A percentile compares a stretch with the other conserved stretches of the same genome.
Evolutionary conservation across 2,329 filamentous ascomycete genomes (phyloP).

Genomic region (Penicillium hesseltinei): DNA sequence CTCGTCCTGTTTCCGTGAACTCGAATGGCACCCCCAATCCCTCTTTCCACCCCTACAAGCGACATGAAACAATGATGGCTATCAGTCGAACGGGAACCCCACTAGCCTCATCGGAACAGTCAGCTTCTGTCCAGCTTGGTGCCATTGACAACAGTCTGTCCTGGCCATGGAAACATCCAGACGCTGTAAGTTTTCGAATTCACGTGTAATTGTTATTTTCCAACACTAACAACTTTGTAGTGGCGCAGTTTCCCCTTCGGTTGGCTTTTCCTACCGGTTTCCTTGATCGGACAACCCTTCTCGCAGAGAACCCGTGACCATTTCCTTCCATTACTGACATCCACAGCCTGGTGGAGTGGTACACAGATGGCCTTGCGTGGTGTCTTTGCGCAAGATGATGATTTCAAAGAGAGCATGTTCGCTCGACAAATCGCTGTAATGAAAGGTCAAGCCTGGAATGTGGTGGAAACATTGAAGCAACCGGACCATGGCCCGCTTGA

Average conservation of each 20-base stretch:
- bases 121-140: conserved; percentile 70
- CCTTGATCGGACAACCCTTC: conserved; percentile 92
- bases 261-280: conserved; percentile 96
- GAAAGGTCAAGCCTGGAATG: conserved; percentile 99
- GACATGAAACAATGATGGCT: conserved; percentile 82
- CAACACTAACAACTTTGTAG: conserved; percentile 37
- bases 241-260: conserved; percentile 92
- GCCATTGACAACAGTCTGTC: conserved; percentile 98
- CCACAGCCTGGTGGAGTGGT: conserved; percentile 94
- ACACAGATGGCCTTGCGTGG: conserved; percentile 82
- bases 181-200: conserved; percentile 60
- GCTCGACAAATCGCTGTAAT: conserved; percentile 97
- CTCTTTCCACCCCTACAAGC: conserved; percentile 65
- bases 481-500: conserved; percentile 90
- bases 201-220: conserved; percentile 26
- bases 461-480: conserved; percentile 94
- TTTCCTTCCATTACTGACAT: conserved; percentile 93
- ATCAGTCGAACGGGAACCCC: conserved; percentile 58
- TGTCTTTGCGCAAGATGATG: conserved; percentile 86
- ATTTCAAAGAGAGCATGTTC: conserved; percentile 99
- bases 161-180: conserved; percentile 98
- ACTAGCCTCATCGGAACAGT: conserved; percentile 43
- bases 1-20: conserved; percentile 61
- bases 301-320: conserved; percentile 91
- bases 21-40: conserved; percentile 32